Base-by-base conservation (phyloP, 257 asterid species). In the Capsicum rhomboideum region DNA sequence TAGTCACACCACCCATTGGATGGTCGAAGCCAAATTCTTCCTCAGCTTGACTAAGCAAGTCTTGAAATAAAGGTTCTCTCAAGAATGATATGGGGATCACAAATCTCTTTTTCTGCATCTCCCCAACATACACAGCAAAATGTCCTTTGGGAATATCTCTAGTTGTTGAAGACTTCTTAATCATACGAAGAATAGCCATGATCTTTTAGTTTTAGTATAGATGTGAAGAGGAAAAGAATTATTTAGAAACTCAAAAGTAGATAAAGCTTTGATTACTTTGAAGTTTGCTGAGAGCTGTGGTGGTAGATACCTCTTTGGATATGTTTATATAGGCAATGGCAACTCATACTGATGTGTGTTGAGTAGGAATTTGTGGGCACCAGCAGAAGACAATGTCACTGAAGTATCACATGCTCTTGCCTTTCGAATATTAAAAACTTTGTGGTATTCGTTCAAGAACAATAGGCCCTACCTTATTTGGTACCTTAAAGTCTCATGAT, bases 1-100 rank as follows among this genome's bases (percentile, higher is more conserved):
- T 87, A 3, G 91, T 91, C 4, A 91, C 89, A 54, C 95, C 93
- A 1, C 94, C 95, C 92, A 87, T 90, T 1, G 93, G 94, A 86
- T 91, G 93, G 55, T 88, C 26, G 58, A 86, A 91, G 12, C 93
- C 87, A 20, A 84, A 84, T 82, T 87, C 88, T 79, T 75, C 85
- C 69, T 92, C 93, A 3, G 91, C 91, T 61, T 78, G 89, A 9
- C 69, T 42, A 21, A 93, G 52, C 59, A 93, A 64, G 14, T 89
- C 90, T 78, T 87, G 95, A 72, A 93, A 90, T 1, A 55, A 83
- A 66, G 75, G 75, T 29, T 66, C 23, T 3, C 89, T 90, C 85
- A 89, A 85, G 83, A 85, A 87, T 31, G 88, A 79, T 12, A 90
- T 77, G 2, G 90, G 86, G 54, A 88, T 77, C 53, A 85, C 84